Evolutionary conservation across 805 yeast genomes (phyloP).

Genomic region (Suhomyces prunicola): DNA sequence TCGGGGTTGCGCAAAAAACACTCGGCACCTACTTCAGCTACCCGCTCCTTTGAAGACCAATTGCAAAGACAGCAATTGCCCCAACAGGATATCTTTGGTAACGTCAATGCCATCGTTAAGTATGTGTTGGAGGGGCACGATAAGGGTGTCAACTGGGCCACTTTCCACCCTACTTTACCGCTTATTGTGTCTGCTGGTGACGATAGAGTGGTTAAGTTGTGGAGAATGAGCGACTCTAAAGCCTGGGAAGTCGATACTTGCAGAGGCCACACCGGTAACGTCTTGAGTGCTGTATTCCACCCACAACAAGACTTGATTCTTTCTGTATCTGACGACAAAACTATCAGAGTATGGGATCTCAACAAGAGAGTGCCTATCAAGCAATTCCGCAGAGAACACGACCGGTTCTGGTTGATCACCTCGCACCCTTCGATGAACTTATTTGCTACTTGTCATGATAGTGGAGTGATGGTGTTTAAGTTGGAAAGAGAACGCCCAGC

Average conservation of each 20-base stretch:
- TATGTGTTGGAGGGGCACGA: conserved; percentile 97
- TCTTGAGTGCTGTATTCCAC: conserved; percentile 85
- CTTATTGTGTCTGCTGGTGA: conserved; percentile 94
- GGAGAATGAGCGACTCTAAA: conserved; percentile 97
- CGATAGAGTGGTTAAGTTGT: conserved; percentile 89
- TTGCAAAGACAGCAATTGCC: conserved; percentile 61
- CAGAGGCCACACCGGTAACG: conserved; percentile 95
- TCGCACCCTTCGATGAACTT: conserved; percentile 88
- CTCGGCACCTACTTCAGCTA: conserved; percentile 64
- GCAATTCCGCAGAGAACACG: conserved; percentile 90
- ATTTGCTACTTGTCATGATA: conserved; percentile 95
- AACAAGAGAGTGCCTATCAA: conserved; percentile 91
- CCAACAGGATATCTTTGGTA: conserved; percentile 91
- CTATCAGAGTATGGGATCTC: conserved; percentile 95
- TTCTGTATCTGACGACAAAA: conserved; percentile 94
- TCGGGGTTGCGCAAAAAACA: conserved; percentile 92
- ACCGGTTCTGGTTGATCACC: conserved; percentile 90
- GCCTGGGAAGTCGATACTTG: conserved; percentile 99
- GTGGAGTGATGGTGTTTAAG: conserved; percentile 97
- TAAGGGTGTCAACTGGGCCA: conserved; percentile 97
- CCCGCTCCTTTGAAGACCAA: conserved; percentile 60
- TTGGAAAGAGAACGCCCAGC: conserved; percentile 97
- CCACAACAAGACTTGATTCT: conserved; percentile 89
- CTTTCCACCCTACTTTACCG: conserved; percentile 96
- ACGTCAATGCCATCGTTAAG: conserved; percentile 90